These are phyloP conservation scores for Toxoplasma gondii DNA, from an alignment of 169 alveolate genomes.

Conservation along the genomic window DNA sequence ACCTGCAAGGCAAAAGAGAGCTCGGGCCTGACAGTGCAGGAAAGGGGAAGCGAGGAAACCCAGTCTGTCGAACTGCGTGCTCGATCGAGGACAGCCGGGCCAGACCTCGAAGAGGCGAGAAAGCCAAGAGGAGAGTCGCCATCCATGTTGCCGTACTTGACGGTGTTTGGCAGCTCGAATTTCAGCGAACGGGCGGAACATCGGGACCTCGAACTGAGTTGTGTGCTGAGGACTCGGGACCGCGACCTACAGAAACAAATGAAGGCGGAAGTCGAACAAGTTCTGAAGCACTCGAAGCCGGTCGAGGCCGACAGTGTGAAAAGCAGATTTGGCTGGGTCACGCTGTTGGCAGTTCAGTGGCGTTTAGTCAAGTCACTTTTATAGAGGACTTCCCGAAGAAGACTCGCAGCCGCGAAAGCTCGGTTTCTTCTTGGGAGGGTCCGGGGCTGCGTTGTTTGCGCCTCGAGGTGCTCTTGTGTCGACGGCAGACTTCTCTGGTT, in stretches of 20 bases:
- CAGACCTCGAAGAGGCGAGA: too few species aligned
- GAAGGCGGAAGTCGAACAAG: slow-evolving; percentile 29
- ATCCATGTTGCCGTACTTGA: neutral
- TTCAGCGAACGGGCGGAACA: slow-evolving; percentile 36
- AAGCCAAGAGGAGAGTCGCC: neutral
- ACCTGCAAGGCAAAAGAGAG: too few species aligned
- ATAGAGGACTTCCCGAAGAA: too few species aligned
- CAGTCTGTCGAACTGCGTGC: too few species aligned
- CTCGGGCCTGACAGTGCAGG: too few species aligned
- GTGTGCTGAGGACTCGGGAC: slow-evolving; percentile 36
- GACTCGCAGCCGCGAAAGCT: too few species aligned
- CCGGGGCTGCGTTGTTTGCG: too few species aligned
- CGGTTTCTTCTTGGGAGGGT: too few species aligned
- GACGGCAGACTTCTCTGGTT: too few species aligned
- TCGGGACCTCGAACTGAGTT: slow-evolving; percentile 39
- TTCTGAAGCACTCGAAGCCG: neutral
- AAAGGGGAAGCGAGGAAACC: too few species aligned
- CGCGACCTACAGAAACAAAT: slow-evolving; percentile 4
- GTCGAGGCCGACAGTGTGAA: neutral
- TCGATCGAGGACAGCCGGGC: too few species aligned
- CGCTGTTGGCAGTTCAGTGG: neutral
- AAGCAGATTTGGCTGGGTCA: slow-evolving; percentile 1
- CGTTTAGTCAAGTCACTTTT: neutral
- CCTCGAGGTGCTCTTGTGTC: too few species aligned
- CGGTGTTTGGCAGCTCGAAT: slow-evolving; percentile 50